Base-by-base conservation (phyloP, 768 basidiomycete genomes). In the Candolleomyces eurysporus region DNA sequence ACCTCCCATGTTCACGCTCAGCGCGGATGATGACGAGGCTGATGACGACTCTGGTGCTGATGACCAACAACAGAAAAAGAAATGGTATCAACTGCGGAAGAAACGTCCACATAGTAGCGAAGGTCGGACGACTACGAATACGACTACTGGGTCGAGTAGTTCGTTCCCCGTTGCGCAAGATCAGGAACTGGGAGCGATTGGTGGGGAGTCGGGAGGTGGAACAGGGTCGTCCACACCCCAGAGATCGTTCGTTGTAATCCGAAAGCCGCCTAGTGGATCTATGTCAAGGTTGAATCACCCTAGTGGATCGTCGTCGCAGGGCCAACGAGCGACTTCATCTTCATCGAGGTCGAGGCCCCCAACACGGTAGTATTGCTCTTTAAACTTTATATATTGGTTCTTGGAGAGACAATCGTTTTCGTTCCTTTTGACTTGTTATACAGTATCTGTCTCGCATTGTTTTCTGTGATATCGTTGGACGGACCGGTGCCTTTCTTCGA, bases 191-290 rank as follows among this genome's bases (percentile, higher is more conserved):
- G 69, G 78, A 59, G 70, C 73, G 11, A 10, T 36, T 19, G 55
- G 64, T 17, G 59, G 57, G 11, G 42, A 26, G 36, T 46, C 21
- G 17, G 17, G 36, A 39, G 48, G 49, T 53, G 64, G 31, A 39
- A 21, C 19, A 19, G 22, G 32, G 31, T 32, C 48, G 46, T 48
- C 39, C 36, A 52, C 48, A 61, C 79, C 74, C 48, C 79, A 73
- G 63, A 74, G 84, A 65, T 88, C 87, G 31, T 90, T 90, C 64
- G 88, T 90, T 19, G 88, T 90, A 39, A 83, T 89, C 53, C 80
- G 87, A n/a, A 86, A 85, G 69, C 78, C 82, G 30, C 80, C 79
- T 36, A 36, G 36, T 65, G 66, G 71, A n/a, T 72, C 75, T 14
- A 72, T 75, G 59, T 72, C 70, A 13, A 68, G 74, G 52, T 54